Percentiles rank a stretch among this genome's conserved stretches.
Evolutionary conservation across 371 early-diverging fungal genomes (phyloP).

Genomic region (Quaeritorhiza haematococci): DNA sequence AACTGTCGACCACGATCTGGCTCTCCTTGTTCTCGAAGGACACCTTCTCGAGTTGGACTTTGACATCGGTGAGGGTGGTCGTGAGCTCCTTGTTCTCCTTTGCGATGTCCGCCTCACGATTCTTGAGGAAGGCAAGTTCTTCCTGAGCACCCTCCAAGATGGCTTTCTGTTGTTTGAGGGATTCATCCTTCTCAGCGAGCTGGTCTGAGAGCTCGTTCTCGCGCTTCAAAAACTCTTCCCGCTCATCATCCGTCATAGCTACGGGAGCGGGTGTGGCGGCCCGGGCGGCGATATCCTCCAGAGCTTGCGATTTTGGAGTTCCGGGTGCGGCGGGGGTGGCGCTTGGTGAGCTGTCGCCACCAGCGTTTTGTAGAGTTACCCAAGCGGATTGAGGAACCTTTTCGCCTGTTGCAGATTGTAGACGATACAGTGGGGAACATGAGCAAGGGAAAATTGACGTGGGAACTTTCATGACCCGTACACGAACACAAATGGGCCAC

Average conservation of each 20-base stretch:
- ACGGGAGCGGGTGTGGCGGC: conserved; percentile 73
- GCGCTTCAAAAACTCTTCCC: conserved; percentile 86
- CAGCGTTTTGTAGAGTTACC: conserved; percentile 36
- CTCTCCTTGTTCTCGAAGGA: conserved; percentile 82
- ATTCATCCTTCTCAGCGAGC: conserved; percentile 79
- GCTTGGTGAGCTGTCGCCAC: not conserved
- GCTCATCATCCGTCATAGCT: conserved; percentile 75
- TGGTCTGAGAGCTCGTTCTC: conserved; percentile 92
- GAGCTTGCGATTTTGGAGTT: conserved; percentile 12
- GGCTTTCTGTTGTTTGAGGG: conserved; percentile 53
- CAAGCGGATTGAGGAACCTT: conserved; percentile 68
- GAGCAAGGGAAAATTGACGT: too few relatives aligned
- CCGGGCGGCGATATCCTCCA: conserved; percentile 31
- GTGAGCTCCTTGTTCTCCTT: conserved; percentile 70
- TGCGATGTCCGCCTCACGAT: conserved; percentile 42
- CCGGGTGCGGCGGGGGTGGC: conserved; percentile 2
- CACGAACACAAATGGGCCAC: too few relatives aligned
- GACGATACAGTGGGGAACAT: too few relatives aligned
- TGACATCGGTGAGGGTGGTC: conserved; percentile 62
- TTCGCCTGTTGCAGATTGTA: too few relatives aligned
- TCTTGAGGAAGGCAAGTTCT: conserved; percentile 63
- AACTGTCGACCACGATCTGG: conserved; percentile 69
- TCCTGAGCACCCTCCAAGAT: conserved; percentile 56
- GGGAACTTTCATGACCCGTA: too few relatives aligned
- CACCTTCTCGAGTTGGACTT: conserved; percentile 78